phyloP scores from a whole-genome alignment of 192 early-diverging fungal genomes.

The Coemansia biformis region DNA sequence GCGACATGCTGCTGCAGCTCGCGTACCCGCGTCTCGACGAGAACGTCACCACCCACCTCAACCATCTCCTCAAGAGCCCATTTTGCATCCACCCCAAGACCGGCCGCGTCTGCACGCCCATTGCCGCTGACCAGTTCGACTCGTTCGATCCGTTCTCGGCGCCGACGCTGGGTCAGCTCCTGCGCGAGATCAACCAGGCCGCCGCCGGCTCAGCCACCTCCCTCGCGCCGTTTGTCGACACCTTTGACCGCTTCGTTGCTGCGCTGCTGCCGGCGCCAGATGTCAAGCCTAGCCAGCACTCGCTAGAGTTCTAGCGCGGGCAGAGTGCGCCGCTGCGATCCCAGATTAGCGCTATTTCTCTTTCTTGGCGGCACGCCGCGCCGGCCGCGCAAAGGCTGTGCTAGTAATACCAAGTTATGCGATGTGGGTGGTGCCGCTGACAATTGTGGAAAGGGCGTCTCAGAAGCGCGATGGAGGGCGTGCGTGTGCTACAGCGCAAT shows the following conservation, averaged over 20 bases:
- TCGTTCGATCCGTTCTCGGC: conserved; percentile 75
- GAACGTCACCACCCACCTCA: conserved; percentile 82
- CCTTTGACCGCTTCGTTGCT: conserved; percentile 66
- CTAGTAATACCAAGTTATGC: no score
- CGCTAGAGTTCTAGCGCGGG: conserved; percentile 32
- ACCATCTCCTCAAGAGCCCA: conserved; percentile 94
- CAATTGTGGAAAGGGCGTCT: no score
- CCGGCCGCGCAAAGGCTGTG: no score
- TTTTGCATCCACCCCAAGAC: conserved; percentile 97
- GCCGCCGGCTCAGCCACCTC: conserved; percentile 51
- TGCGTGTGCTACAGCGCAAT: conserved; percentile 46
- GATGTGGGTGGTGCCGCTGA: no score
- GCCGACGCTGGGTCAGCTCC: conserved; percentile 66
- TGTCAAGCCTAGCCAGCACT: background rate
- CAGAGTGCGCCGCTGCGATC: background rate
- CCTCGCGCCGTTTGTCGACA: conserved; percentile 54
- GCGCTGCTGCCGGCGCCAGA: conserved; percentile 8
- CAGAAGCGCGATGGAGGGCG: no score
- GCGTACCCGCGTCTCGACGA: conserved; percentile 90
- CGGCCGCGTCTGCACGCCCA: conserved; percentile 93
- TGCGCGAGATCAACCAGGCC: conserved; percentile 62
- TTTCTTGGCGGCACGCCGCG: no score
- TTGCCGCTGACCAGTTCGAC: conserved; percentile 67
- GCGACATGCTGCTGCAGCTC: conserved; percentile 85
- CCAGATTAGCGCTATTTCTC: no score